Base-by-base conservation (phyloP, 305 asterid genomes). In the Fraxinus sp. region DNA sequence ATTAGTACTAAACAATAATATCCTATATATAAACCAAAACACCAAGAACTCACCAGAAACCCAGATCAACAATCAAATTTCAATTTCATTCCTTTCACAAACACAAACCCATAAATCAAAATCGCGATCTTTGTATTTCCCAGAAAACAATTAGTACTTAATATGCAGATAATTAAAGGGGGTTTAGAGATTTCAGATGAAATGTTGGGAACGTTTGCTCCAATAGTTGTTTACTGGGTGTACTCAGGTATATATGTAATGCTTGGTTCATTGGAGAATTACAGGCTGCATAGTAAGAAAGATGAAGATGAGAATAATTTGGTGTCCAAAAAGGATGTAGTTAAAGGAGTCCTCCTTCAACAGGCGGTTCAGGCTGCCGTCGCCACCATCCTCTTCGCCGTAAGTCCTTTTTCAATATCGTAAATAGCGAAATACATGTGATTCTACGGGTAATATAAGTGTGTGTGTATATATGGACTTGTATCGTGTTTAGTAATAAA, bases 231-330 rank as follows among this genome's bases (percentile, higher is more conserved):
- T 41, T 95, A 95, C 89, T 94, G 98, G 98, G 39, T 85, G 0
- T 94, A 95, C 87, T 95, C 99, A 3, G 97, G 97, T 68, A 68
- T 93, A 9, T 95, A 95, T 88, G 81, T 88, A 2, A 74, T 93
- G 87, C 78, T 93, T 16, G 97, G 93, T 3, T 89, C 90, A n/a
- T 84, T 91, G 75, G 94, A 93, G 77, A 81, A 85, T 83, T 95
- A 94, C 89, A 88, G 98, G 88, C 88, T 94, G 77, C 98, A 95
- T 81, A 64, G 95, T 14, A 92, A 85, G 89, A 88, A 86, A 77
- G 97, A 95, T 57, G 99, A 95, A 87, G 97, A 93, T 84, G 95
- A 92, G 85, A 94, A 91, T 94, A 95, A 95, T 89, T 88, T 95
- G 89, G 98, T 93, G 33, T 70, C 94, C 0, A 95, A 93, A 82